phyloP scores from a whole-genome alignment of 441 rosid genomes.

The Euphorbia corollata region DNA sequence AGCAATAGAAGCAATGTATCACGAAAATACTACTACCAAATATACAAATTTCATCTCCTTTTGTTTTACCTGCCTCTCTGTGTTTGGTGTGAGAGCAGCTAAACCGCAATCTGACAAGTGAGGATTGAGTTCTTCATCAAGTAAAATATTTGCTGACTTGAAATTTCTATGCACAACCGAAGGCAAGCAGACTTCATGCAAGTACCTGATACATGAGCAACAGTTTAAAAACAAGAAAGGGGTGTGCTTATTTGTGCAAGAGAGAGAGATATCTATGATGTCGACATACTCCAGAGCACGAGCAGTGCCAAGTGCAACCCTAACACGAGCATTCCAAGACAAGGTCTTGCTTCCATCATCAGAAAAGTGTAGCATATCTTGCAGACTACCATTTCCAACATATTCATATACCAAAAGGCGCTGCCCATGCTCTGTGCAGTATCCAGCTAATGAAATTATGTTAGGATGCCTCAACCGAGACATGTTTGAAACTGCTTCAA shows the following conservation, averaged over 20 bases:
- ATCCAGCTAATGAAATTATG: slow-evolving; percentile 69
- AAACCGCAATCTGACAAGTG: slow-evolving; percentile 87
- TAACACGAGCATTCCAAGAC: slow-evolving; percentile 90
- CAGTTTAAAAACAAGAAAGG: slow-evolving; percentile 15
- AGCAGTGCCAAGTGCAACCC: slow-evolving; percentile 94
- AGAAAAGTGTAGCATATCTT: slow-evolving; percentile 69
- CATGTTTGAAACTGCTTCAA: slow-evolving; percentile 89
- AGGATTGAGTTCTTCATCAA: slow-evolving; percentile 89
- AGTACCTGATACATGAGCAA: slow-evolving; percentile 46
- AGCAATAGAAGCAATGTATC: no score
- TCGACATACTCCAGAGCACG: slow-evolving; percentile 87
- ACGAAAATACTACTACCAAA: slow-evolving; percentile 8
- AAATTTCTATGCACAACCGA: slow-evolving; percentile 89
- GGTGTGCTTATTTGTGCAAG: not conserved
- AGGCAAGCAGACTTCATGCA: slow-evolving; percentile 96
- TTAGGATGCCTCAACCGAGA: slow-evolving; percentile 86
- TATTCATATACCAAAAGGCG: slow-evolving; percentile 81
- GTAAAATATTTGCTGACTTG: slow-evolving; percentile 87
- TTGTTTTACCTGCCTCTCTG: slow-evolving; percentile 72
- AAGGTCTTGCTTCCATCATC: slow-evolving; percentile 62
- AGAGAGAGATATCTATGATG: slow-evolving; percentile 7
- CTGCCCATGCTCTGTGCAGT: slow-evolving; percentile 90
- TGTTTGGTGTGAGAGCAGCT: slow-evolving; percentile 81
- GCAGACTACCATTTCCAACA: slow-evolving; percentile 60
- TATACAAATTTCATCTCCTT: not conserved